A percentile compares a stretch with the other conserved stretches of the same genome.
phyloP scores from a whole-genome alignment of 805 yeast species.

The Yamadazyma sp. region DNA sequence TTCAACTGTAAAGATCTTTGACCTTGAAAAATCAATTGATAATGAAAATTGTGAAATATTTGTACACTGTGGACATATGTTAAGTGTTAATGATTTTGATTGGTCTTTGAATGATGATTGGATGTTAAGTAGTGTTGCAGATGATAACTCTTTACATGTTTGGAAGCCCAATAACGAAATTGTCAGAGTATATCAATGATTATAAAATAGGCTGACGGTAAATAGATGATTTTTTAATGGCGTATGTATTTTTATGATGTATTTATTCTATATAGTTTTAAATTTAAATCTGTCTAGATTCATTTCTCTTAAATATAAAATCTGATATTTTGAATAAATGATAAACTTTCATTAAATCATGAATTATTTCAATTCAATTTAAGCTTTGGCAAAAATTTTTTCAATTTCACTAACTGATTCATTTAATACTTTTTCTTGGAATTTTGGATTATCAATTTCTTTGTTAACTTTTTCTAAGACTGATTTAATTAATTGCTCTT shows the following conservation, averaged over 20 bases:
- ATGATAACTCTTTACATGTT: conserved; percentile 82
- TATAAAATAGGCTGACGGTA: too few species aligned
- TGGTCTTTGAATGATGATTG: conserved; percentile 77
- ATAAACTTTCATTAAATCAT: not conserved
- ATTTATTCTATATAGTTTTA: conserved; percentile 4
- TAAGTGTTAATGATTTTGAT: conserved; percentile 78
- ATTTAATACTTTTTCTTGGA: conserved; percentile 87
- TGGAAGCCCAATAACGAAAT: conserved; percentile 62
- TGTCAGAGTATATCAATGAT: conserved; percentile 7
- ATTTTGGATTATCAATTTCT: conserved; percentile 80
- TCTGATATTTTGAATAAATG: not conserved
- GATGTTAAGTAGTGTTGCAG: conserved; percentile 73
- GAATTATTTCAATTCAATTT: not conserved
- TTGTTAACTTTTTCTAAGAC: conserved; percentile 87
- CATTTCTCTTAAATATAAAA: not conserved
- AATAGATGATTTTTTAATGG: not conserved
- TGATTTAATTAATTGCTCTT: conserved; percentile 80
- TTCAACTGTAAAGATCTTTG: conserved; percentile 61
- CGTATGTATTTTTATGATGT: too few species aligned
- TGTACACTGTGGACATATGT: conserved; percentile 81
- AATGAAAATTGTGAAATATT: conserved; percentile 41
- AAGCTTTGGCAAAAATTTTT: conserved; percentile 60
- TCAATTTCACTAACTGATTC: conserved; percentile 93
- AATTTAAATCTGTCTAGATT: too few species aligned
- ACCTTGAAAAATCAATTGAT: conserved; percentile 31